Base-by-base conservation (phyloP, 192 early-diverging fungal species). In the Coemansia sp. region DNA sequence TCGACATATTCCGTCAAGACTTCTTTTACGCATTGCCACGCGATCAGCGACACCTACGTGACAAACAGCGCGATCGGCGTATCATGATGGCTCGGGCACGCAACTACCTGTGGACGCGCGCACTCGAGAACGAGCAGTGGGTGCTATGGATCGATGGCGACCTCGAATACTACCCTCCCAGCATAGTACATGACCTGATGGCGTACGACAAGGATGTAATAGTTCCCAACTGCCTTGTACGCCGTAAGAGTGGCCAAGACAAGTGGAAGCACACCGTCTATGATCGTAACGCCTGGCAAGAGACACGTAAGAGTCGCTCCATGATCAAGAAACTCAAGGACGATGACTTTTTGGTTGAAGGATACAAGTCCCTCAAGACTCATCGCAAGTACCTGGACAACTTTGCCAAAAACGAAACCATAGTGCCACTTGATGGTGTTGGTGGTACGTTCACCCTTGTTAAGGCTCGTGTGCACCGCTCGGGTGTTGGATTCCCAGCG, bases 111-210 rank as follows among this genome's bases (percentile, higher is more conserved):
- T 79, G 90, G 71, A 82, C 85, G 1, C 76, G 86, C 8, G 84
- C 91, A 1, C 67, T 92, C 6, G 65, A 72, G n/a, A 81, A 87
- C 62, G 87, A 89, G 36, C 82, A 86, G 12, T 92, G 91, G 91
- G 90, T 92, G 15, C 77, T 92, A 13, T 92, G 91, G 91, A 76
- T 92, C 5, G 91, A 92, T 49, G 88, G 86, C 15, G 91, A 92
- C 74, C 86, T 92, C n/a, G 78, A 88, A 27, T 85, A 87, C 64
- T 92, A 91, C 47, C 87, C 91, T 6, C 80, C 84, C 9, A 86
- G 83, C 22, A 67, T 91, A 47, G 65, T 91, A 18, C 76, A 79
- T 27, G 86, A 90, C 36, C 67, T 92, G 71, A 92, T 90, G 72
- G 71, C 77, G 0, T 72, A 88, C 44, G 82, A 90, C 70, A 92